phyloP scores from a whole-genome alignment of 73 alveolate species.

The Tetrahymena borealis region DNA sequence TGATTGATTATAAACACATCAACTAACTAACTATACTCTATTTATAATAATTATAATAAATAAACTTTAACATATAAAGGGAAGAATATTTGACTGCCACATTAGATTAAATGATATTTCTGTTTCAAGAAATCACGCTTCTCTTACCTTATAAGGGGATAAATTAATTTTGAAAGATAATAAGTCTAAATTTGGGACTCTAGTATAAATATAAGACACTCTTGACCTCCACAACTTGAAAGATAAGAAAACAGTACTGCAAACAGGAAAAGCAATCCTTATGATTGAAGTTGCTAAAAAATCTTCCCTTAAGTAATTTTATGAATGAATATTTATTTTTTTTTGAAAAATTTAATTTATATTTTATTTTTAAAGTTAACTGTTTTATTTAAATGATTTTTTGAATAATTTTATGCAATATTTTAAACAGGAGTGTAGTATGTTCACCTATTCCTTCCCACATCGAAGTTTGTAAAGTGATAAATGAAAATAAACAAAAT shows the following conservation, averaged over 20 bases:
- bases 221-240: not conserved
- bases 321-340: not conserved
- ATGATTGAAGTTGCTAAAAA: not conserved
- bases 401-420: too few species aligned
- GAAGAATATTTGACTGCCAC: conserved; percentile 82
- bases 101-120: conserved; percentile 71
- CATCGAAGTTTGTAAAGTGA: not conserved
- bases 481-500: not conserved
- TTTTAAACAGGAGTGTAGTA: not conserved
- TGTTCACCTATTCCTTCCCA: not conserved
- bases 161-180: conserved; percentile 51
- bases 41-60: too few species aligned
- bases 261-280: not conserved
- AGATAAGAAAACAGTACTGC: not conserved
- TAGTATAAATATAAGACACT: conserved; percentile 28
- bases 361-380: not conserved
- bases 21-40: too few species aligned
- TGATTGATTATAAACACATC: too few species aligned
- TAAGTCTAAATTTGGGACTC: conserved; percentile 79
- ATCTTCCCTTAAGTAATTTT: not conserved
- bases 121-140: conserved; percentile 78
- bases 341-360: not conserved
- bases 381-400: too few species aligned
- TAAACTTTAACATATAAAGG: conserved; percentile 39
- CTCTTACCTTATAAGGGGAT: conserved; percentile 35